Evolutionary conservation across 345 rosid species (phyloP).

Genomic region (Gossypium thurberi): DNA sequence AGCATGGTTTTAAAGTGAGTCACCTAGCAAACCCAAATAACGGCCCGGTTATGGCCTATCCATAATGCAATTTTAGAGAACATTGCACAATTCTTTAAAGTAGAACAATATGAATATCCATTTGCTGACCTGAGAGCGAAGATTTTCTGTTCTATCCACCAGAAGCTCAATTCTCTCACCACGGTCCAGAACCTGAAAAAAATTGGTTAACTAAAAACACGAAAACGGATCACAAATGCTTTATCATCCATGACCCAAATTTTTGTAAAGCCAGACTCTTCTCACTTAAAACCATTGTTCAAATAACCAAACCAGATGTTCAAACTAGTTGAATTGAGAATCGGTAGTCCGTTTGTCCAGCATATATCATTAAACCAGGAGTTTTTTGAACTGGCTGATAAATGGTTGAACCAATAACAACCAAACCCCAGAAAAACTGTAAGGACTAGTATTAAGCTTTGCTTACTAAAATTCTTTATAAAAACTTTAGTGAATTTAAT

Average conservation of each 20-base stretch:
- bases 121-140: conserved; percentile 58
- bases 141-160: conserved; percentile 79
- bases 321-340: not conserved
- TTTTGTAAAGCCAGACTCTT: not conserved
- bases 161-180: conserved; percentile 77
- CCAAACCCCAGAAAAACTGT: not conserved
- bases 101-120: not conserved
- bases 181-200: conserved; percentile 61
- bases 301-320: not conserved
- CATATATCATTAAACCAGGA: not conserved
- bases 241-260: not conserved
- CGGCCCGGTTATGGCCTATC: not conserved
- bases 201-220: not conserved
- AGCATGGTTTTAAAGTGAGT: not conserved
- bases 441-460: not conserved
- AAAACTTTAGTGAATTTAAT: too few species aligned
- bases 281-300: not conserved
- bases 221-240: not conserved
- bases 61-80: not conserved
- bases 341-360: too few species aligned
- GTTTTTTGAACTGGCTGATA: not conserved
- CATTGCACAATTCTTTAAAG: not conserved
- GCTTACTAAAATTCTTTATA: not conserved
- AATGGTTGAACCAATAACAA: not conserved
- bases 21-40: not conserved